Percentiles rank a stretch among this genome's conserved stretches.
These are phyloP conservation scores for Odonthalia washingtoniensis DNA, from an alignment of 31 red algal genomes.

Conservation along the genomic window DNA sequence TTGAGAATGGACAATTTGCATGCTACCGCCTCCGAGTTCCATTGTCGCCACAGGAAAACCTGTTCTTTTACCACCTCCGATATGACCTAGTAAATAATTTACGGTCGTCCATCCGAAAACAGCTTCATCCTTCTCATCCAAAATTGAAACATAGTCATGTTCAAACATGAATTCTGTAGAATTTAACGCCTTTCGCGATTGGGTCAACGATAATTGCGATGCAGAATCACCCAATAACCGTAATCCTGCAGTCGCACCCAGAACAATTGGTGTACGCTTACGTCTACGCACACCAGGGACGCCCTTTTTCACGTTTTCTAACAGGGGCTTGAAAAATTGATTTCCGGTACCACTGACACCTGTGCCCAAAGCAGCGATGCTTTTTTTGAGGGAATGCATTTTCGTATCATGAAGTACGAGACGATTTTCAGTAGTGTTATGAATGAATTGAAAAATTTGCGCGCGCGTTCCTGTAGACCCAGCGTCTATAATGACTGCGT, in stretches of 20 bases:
- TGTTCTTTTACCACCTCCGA: slow-evolving; percentile 32
- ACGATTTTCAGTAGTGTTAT: slow-evolving; percentile 9
- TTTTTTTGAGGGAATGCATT: slow-evolving; percentile 36
- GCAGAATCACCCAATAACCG: slow-evolving; percentile 61
- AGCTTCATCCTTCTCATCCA: slow-evolving; percentile 74
- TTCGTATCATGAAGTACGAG: slow-evolving; percentile 43
- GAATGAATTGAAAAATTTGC: slow-evolving; percentile 71
- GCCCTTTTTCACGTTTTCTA: slow-evolving; percentile 68
- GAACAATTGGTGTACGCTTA: slow-evolving; percentile 71
- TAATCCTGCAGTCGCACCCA: slow-evolving; percentile 83
- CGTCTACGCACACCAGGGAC: slow-evolving; percentile 63
- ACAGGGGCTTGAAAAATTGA: slow-evolving; percentile 63
- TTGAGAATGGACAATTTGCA: slow-evolving; percentile 68
- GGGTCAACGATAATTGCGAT: slow-evolving; percentile 59
- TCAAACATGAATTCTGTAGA: slow-evolving; percentile 69
- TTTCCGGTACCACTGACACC: slow-evolving; percentile 13
- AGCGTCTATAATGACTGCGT: slow-evolving; percentile 84
- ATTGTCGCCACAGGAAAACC: slow-evolving; percentile 55
- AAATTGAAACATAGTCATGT: slow-evolving; percentile 58
- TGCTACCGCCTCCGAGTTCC: slow-evolving; percentile 80
- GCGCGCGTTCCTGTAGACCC: slow-evolving; percentile 89
- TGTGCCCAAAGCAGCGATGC: slow-evolving; percentile 48
- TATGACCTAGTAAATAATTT: slow-evolving; percentile 69
- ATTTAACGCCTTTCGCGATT: slow-evolving; percentile 51
- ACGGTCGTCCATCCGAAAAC: slow-evolving; percentile 80